Evolutionary conservation across 768 basidiomycete genomes (phyloP), one percentile per base, ranked within the genome.

Genomic region (Lactifluus hygrophoroides): DNA sequence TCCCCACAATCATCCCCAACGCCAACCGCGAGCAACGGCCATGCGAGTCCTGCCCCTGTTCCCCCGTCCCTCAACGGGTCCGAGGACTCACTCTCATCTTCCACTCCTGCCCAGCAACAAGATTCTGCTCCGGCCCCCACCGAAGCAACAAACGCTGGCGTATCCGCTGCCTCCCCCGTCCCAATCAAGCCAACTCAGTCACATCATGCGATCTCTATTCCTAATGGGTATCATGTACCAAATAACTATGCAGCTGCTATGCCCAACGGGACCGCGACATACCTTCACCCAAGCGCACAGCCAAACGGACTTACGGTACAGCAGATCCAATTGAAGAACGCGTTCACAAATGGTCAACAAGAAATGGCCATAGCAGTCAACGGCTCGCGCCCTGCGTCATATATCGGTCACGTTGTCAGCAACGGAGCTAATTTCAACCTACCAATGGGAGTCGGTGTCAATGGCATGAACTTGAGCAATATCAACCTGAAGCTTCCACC

Each of bases 291-390:
- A 44, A 65, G 72, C 13, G 52, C 63, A 57, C 66, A 71, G 51
- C 75, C 73, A 46, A 74, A 72, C 44, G 72, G 73, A 2, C 67
- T 86, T 46, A 80, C 74, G 34, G 58, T 72, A 19, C 85, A 86
- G 59, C 83, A 85, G 64, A 72, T 85, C 68, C 82, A 84, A 67
- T 77, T 73, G 54, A 84, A 85, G 69, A 70, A 78, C 9, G 80
- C 78, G 3, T 79, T 84, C 57, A 78, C 69, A 2, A 66, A 67
- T 44, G 67, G 65, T 35, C 64, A 64, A 37, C 60, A 54, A 40
- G 64, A 68, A 59, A 51, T 65, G 66, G 19, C 62, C 42, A 51
- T 69, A 52, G 65, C 70, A 50, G 46, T 60, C 32, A 62, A 64
- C 34, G 54, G 47, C 25, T 62, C 63, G 5, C 63, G 63, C 8